Base-by-base conservation (phyloP, 331 rosid species). In the Prunus yedoensis region DNA sequence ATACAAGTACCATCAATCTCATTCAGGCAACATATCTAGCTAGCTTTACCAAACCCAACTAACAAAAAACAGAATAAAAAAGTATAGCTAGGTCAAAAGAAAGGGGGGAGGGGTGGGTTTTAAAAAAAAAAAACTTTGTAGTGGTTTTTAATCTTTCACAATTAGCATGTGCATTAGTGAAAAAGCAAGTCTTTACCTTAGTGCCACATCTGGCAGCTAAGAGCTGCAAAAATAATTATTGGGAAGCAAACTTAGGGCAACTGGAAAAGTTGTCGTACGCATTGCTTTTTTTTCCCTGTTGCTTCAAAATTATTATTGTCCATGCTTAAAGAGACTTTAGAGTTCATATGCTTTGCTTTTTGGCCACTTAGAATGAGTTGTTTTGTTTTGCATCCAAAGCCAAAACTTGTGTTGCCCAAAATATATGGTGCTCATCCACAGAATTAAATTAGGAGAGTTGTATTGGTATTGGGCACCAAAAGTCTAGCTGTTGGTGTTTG, bases 301-400 rank as follows among this genome's bases (percentile, higher is more conserved):
- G 52, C 57, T 77, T 67, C 76, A 45, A 30, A 47, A 61, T 65
- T 23, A 74, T 56, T 41, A 56, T 28, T 60, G 70, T 81, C 46
- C 71, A 67, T 63, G 50, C 14, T 38, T 45, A 81, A 81, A 61
- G 78, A 14, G 80, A 53, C 80, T 83, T 70, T 81, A 61, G 58
- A 82, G 83, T 74, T 76, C 63, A 65, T 32, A 74, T 80, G 70
- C 50, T 56, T 35, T 4, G 43, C 76, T 79, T 87, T 81, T 73
- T 27, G 74, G 77, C 58, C 77, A 78, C 75, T 74, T 78, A 16
- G 45, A 74, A 57, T 18, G 50, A 46, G 35, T 63, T n/a, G 20
- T 38, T 25, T 57, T 59, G 64, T 60, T 47, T 71, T 66, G 56
- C 83, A 76, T 73, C 23, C 57, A 3, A 83, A 68, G 58, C 77